phyloP scores from a whole-genome alignment of 805 yeast species.

The Lipomyces orientalis region DNA sequence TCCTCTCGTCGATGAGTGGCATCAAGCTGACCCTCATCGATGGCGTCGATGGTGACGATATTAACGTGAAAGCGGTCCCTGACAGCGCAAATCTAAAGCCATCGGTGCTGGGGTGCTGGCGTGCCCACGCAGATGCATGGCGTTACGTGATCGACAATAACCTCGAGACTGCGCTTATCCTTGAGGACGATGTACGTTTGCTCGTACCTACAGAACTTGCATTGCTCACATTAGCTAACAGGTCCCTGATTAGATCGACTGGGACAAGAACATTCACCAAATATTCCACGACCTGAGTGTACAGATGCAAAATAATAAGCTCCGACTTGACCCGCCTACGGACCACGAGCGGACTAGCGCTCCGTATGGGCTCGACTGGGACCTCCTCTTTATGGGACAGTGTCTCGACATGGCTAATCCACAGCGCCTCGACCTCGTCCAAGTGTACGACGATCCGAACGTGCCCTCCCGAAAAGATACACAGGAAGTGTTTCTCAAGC shows the following conservation, averaged over 20 bases:
- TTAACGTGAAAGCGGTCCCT: conserved; percentile 22
- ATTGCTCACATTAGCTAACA: too few relatives aligned
- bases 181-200: conserved; percentile 27
- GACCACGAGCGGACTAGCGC: conserved; percentile 25
- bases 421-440: conserved; percentile 19
- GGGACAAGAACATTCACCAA: conserved; percentile 22
- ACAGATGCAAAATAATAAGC: conserved; percentile 16
- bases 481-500: not conserved
- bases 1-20: conserved; percentile 24
- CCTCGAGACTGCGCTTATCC: conserved; percentile 21
- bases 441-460: conserved; percentile 19
- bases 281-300: conserved; percentile 17
- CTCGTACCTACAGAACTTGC: not conserved
- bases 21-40: conserved; percentile 18
- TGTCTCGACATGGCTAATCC: conserved; percentile 22
- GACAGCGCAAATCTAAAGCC: conserved; percentile 15
- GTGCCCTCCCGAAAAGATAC: conserved; percentile 17
- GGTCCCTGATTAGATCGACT: conserved; percentile 18
- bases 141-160: conserved; percentile 19
- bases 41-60: conserved; percentile 22
- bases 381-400: conserved; percentile 22
- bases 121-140: conserved; percentile 32
- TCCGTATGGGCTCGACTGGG: conserved; percentile 35
- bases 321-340: conserved; percentile 16
- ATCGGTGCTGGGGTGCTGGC: conserved; percentile 28